Base-by-base conservation (phyloP, 139 green algal genomes). In the Chlorella sp. region DNA sequence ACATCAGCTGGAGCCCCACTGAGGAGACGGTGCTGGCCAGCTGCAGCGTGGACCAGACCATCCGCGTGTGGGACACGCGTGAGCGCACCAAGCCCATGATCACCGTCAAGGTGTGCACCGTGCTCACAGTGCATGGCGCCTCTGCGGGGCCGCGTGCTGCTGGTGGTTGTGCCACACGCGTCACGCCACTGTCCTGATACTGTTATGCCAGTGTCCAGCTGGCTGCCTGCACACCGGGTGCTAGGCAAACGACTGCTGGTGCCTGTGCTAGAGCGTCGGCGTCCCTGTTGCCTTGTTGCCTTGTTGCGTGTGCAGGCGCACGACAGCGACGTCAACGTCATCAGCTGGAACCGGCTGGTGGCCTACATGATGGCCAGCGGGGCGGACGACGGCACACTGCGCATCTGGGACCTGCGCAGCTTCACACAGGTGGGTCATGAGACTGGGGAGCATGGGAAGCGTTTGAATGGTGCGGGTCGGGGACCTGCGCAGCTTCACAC, bases 361-460 rank as follows among this genome's bases (percentile, higher is more conserved):
- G 86, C 79, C 3, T 96, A 93, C 86, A 99, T 98, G 92, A 73
- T 99, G 61, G 95, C 95, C 31, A 90, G 79, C 0, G 95, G 95
- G 31, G 89, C 80, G 14, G 95, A 99, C 63, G 90, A 98, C 71
- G 92, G 92, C 35, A 69, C 69, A 17, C 74, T 99, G 35, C 78
- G 88, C 3, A 93, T 99, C 22, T 99, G 95, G 95, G 95, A 99
- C 84, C 80, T 99, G 75, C 85, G 95, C 3, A 74, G 69, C 32
- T 93, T 98, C 69, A 69, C 55, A 33, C 50, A 35, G 65, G 61
- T 65, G 70, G 1, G 35, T 59, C n/a, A n/a, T n/a, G n/a, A n/a
- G n/a, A n/a, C n/a, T 99, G 61, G 95, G 94, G 29, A 90, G 79
- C 0, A 95, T 94, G 31, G 89, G 78, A 6, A 94, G 99, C 63